These are phyloP conservation scores for Cercospora zeina DNA, from an alignment of 2,329 filamentous ascomycete species.

Conservation along the genomic window DNA sequence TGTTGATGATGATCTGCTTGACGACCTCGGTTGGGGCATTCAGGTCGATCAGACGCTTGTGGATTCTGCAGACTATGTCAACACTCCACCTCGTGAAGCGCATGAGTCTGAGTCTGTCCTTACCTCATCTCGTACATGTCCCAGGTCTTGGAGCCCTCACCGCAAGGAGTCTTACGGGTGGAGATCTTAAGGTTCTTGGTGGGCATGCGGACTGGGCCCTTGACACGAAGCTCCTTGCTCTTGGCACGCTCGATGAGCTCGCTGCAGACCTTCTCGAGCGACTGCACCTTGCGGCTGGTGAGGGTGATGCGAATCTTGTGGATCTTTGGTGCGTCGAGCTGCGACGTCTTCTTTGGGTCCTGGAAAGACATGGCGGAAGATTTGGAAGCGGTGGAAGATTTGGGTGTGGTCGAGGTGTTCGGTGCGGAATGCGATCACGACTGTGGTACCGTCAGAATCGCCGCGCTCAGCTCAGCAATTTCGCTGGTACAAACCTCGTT, in stretches of 20 bases:
- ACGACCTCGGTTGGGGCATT: slow-evolving; percentile 97
- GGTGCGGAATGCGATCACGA: slow-evolving; percentile 51
- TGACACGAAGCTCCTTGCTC: slow-evolving; percentile 96
- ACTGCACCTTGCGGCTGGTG: slow-evolving; percentile 88
- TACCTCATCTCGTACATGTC: slow-evolving; percentile 94
- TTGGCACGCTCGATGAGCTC: slow-evolving; percentile 99
- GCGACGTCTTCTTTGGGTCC: slow-evolving; percentile 85
- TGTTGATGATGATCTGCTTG: slow-evolving; percentile 96
- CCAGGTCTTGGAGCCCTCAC: slow-evolving; percentile 99
- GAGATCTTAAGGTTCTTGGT: slow-evolving; percentile 97
- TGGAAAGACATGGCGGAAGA: slow-evolving; percentile 75
- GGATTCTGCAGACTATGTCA: slow-evolving; percentile 34
- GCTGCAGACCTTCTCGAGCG: slow-evolving; percentile 96
- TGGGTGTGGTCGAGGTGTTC: slow-evolving; percentile 33
- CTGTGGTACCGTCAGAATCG: slow-evolving; percentile 41
- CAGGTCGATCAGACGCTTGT: slow-evolving; percentile 54
- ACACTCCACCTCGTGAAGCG: not conserved
- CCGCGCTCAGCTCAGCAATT: not conserved
- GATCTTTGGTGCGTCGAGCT: slow-evolving; percentile 88
- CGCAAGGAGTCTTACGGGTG: slow-evolving; percentile 98
- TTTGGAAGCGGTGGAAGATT: slow-evolving; percentile 32
- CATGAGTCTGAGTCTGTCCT: slow-evolving; percentile 67
- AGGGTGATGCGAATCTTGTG: slow-evolving; percentile 99
- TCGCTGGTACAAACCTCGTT: slow-evolving; percentile 30
- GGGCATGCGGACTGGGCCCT: slow-evolving; percentile 95